phyloP scores from a whole-genome alignment of 1,284 basidiomycete genomes.

The Rhodotorula sp. region DNA sequence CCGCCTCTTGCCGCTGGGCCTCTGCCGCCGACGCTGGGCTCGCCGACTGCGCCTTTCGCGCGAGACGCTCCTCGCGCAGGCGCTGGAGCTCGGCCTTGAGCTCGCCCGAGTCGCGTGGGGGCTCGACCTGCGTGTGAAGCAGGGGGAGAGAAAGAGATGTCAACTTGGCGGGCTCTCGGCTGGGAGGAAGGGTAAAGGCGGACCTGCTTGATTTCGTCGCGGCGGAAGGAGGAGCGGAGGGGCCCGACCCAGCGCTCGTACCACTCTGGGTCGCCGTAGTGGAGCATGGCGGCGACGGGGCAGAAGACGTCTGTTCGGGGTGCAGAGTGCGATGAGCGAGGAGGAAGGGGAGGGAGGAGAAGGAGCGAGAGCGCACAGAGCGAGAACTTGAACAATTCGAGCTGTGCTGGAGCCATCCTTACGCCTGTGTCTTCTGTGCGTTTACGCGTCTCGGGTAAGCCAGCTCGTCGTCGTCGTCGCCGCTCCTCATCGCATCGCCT shows the following conservation, averaged over 20 bases:
- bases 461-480: not conserved
- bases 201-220: constrained; percentile 35
- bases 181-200: not conserved
- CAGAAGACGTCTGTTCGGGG: constrained; percentile 49
- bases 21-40: too few species aligned
- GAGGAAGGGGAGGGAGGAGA: not conserved
- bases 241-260: constrained; percentile 50
- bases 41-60: constrained; percentile 12
- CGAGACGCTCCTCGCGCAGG: constrained; percentile 25
- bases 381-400: constrained; percentile 42
- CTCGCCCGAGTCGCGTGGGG: constrained; percentile 24
- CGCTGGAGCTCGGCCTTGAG: constrained; percentile 31
- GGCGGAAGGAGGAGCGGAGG: constrained; percentile 21
- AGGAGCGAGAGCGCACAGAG: constrained; percentile 30
- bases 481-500: not conserved
- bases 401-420: constrained; percentile 36
- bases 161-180: not conserved
- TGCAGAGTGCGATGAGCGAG: not conserved
- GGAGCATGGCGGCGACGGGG: constrained; percentile 51
- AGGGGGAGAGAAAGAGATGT: not conserved
- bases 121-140: constrained; percentile 13
- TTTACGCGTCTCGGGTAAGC: too few species aligned
- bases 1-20: not conserved
- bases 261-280: constrained; percentile 51
- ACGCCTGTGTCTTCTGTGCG: not conserved